Conservation (phyloP, 768 basidiomycete species). For the Mycena galopus region DNA sequence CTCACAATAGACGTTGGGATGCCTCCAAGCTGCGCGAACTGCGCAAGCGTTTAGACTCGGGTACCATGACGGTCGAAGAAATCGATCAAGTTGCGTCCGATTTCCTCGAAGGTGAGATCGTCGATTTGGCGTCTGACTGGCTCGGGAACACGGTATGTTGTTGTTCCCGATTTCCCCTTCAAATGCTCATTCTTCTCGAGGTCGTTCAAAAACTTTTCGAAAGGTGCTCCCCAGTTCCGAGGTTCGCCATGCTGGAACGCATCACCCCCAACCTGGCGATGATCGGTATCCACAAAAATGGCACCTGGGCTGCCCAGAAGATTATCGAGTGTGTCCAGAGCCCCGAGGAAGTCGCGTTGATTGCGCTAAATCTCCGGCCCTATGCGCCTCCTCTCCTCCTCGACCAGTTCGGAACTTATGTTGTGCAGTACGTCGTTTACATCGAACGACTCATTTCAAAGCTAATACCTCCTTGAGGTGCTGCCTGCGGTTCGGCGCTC, state of each 20-base stretch:
- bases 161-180: background rate
- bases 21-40: constrained; percentile 94
- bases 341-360: constrained; percentile 87
- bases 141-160: constrained; percentile 90
- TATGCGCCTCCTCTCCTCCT: constrained; percentile 95
- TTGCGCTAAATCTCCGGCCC: constrained; percentile 89
- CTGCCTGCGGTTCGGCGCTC: constrained; percentile 91
- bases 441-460: background rate
- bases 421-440: constrained; percentile 74
- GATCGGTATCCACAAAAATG: constrained; percentile 99
- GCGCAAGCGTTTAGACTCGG: constrained; percentile 94
- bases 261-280: constrained; percentile 94
- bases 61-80: constrained; percentile 85
- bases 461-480: constrained; percentile 61
- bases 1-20: constrained; percentile 92
- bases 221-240: constrained; percentile 80
- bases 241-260: constrained; percentile 93
- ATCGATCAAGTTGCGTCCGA: constrained; percentile 92
- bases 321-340: constrained; percentile 95
- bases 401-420: constrained; percentile 95
- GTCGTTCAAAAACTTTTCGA: constrained; percentile 99
- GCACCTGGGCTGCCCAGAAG: constrained; percentile 99
- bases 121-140: constrained; percentile 97
- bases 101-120: constrained; percentile 94
- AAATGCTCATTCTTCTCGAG: constrained; percentile 49